Evolutionary conservation across 176 grass and related monocot species (phyloP).

Genomic region (Aegilops tauschii): DNA sequence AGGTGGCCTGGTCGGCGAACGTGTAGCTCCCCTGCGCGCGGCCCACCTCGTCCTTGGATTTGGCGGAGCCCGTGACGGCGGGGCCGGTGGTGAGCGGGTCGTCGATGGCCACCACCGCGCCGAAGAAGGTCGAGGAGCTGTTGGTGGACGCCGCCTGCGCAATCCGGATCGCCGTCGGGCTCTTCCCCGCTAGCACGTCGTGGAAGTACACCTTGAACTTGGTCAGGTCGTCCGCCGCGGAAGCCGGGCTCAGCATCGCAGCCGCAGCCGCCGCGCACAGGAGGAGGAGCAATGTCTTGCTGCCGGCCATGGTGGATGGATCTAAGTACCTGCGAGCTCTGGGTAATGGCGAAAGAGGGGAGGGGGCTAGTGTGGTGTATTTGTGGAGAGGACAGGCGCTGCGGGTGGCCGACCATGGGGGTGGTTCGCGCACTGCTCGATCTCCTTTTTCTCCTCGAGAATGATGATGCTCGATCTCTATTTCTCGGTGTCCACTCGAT

Average conservation of each 20-base stretch:
- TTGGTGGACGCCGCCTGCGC: constrained; percentile 24
- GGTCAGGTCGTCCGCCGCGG: constrained; percentile 2
- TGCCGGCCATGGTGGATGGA: background rate
- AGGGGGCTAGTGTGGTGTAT: background rate
- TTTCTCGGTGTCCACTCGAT: too few relatives aligned
- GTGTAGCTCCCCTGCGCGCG: constrained; percentile 75
- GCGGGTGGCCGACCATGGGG: too few relatives aligned
- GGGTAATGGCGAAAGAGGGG: background rate
- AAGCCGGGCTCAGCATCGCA: too few relatives aligned
- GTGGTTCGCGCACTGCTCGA: too few relatives aligned
- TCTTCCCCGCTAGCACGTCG: constrained; percentile 40
- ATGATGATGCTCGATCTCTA: too few relatives aligned
- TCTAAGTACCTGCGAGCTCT: background rate
- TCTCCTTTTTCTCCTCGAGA: too few relatives aligned
- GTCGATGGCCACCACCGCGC: constrained; percentile 59
- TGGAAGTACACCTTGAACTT: constrained; percentile 63
- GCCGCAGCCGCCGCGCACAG: background rate
- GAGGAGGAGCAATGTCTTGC: background rate
- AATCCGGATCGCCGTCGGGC: constrained; percentile 43
- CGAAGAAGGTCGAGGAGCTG: constrained; percentile 39
- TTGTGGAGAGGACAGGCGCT: background rate
- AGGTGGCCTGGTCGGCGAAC: constrained; percentile 26
- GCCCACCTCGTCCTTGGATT: constrained; percentile 38
- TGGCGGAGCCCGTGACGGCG: background rate
- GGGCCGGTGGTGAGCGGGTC: constrained; percentile 51